Base-by-base conservation (phyloP, 148 eudicot genomes). In the Chenopodium berlandieri region DNA sequence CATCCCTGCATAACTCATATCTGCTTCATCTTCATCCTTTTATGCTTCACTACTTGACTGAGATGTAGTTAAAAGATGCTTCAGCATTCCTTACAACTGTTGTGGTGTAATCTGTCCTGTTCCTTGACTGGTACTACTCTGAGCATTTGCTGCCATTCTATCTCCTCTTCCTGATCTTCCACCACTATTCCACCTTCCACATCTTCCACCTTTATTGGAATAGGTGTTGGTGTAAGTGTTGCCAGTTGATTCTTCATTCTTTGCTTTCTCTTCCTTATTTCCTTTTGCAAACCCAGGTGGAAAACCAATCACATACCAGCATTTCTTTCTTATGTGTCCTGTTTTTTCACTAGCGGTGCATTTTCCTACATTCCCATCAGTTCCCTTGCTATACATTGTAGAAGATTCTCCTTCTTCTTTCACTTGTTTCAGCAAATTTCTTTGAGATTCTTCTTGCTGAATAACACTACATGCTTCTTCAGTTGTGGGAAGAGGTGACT, bases 371-470 rank as follows among this genome's bases (percentile, higher is more conserved):
- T 11, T 8, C 9, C 7, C 5, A 0, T n/a, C 30, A 11, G 0
- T 13, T 1, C 13, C 34, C 14, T 62, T 60, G 22, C 54, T 54
- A 5, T n/a, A 66, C 34, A 71, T 23, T 5, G 48, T 50, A 14
- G 37, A 12, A 0, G 67, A 1, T 2, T 58, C 76, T 46, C 3
- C 1, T 0, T 11, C 52, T 0, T 10, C 10, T 2, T 34, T n/a
- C 0, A 1, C 3, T 0, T 7, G 11, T 0, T 22, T 25, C 2
- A 79, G 4, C 0, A 71, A 3, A 0, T 56, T 23, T 2, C 67
- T 34, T 23, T 79, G 76, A 0, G 47, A 16, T 17, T 79, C 82
- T 7, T 79, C 82, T 37, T 71, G 69, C 3, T 78, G 75, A 0
- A 76, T 1, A 0, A 0, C 2, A 5, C 14, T 7, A 2, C 44